These are phyloP conservation scores for Irpex sp. DNA, from an alignment of 1,284 basidiomycete species.

Conservation along the genomic window DNA sequence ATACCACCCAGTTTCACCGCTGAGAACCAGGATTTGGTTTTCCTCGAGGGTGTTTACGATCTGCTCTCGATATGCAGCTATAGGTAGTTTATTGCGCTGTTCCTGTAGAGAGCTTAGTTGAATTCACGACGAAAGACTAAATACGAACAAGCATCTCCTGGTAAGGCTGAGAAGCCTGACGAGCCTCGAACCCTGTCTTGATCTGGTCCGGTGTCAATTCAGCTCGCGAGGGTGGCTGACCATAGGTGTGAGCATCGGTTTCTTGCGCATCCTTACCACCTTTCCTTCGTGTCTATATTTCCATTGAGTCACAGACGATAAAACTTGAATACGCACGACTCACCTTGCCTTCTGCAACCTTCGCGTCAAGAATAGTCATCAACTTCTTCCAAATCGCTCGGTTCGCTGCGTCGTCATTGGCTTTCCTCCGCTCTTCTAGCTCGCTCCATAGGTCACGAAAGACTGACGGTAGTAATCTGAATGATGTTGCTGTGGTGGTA, in stretches of 20 bases:
- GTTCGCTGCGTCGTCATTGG: slow-evolving; percentile 62
- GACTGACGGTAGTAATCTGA: slow-evolving; percentile 73
- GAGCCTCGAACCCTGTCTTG: slow-evolving; percentile 52
- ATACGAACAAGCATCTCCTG: slow-evolving; percentile 81
- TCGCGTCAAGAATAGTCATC: slow-evolving; percentile 56
- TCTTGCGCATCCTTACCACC: background rate
- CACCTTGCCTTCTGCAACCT: slow-evolving; percentile 46
- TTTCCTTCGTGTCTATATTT: background rate
- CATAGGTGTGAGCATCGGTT: background rate
- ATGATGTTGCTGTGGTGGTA: slow-evolving; percentile 48
- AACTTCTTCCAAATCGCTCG: slow-evolving; percentile 71
- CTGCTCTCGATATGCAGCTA: slow-evolving; percentile 77
- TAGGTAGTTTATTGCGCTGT: slow-evolving; percentile 81
- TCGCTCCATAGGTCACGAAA: slow-evolving; percentile 95
- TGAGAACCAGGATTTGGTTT: slow-evolving; percentile 90
- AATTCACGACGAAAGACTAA: no score
- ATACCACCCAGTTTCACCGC: slow-evolving; percentile 97
- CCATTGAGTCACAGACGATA: background rate
- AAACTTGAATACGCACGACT: slow-evolving; percentile 5
- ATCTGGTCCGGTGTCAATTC: slow-evolving; percentile 44
- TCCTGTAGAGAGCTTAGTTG: slow-evolving; percentile 32
- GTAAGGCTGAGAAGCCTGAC: slow-evolving; percentile 65
- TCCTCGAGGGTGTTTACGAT: slow-evolving; percentile 74
- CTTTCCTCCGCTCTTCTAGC: slow-evolving; percentile 66
- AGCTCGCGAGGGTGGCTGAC: slow-evolving; percentile 18